Percentiles rank a stretch among this genome's conserved stretches.
These are phyloP conservation scores for Salix arbutifolia DNA, from an alignment of 345 rosid genomes.

Conservation along the genomic window DNA sequence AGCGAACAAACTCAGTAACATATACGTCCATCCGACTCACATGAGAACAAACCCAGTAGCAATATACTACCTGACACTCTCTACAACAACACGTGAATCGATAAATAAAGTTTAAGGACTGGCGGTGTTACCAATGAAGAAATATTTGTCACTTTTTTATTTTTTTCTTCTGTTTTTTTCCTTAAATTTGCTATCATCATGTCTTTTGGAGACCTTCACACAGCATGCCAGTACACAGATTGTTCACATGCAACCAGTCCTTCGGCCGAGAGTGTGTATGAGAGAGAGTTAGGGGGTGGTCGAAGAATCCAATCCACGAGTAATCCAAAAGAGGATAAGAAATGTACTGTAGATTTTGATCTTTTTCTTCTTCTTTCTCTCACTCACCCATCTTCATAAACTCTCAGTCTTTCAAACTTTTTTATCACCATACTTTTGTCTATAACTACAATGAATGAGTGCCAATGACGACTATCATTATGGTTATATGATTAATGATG, in stretches of 20 bases:
- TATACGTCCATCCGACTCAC: neutral
- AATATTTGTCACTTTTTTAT: neutral
- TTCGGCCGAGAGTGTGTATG: neutral
- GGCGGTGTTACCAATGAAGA: conserved; percentile 42
- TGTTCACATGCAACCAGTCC: conserved; percentile 15
- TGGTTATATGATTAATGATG: neutral
- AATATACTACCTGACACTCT: conserved; percentile 24
- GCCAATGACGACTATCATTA: neutral
- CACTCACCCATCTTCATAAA: neutral
- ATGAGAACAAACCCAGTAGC: conserved; percentile 14
- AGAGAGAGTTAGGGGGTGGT: neutral
- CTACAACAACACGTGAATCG: conserved; percentile 31
- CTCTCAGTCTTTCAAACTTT: neutral
- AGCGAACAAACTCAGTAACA: conserved; percentile 33
- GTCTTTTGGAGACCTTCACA: conserved; percentile 3
- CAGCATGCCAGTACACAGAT: conserved; percentile 5
- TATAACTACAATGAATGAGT: neutral
- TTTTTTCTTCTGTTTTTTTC: neutral
- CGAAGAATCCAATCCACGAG: neutral
- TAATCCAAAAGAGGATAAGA: neutral
- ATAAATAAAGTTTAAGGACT: conserved; percentile 6
- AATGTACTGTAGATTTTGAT: neutral
- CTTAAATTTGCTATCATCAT: neutral
- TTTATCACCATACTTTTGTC: conserved; percentile 1
- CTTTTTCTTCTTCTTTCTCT: neutral